Evolutionary conservation across 352 stramenopile species (phyloP).

Genomic region (Pseudoperonospora humuli): DNA sequence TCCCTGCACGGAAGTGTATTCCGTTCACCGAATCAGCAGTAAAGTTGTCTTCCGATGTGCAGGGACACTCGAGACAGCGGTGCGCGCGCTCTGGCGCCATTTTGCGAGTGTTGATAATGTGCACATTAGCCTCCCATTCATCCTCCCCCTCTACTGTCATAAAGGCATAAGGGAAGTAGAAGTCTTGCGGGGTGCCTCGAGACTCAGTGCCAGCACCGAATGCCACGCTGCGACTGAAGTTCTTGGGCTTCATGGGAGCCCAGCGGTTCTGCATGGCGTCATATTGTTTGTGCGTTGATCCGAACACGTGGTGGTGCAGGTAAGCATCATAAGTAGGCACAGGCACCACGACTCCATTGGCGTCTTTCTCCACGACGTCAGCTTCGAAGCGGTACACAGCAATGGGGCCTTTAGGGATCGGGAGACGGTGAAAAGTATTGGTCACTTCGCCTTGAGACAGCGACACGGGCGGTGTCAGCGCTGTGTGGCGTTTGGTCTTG

Average conservation of each 20-base stretch:
- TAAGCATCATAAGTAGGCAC: conserved; percentile 69
- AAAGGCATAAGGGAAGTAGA: conserved; percentile 74
- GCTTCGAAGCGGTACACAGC: conserved; percentile 76
- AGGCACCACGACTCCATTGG: conserved; percentile 36
- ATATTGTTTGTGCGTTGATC: conserved; percentile 62
- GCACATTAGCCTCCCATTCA: conserved; percentile 75
- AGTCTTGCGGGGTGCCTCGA: conserved; percentile 71
- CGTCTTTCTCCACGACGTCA: conserved; percentile 60
- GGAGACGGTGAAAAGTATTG: conserved; percentile 64
- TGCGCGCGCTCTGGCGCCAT: conserved; percentile 38
- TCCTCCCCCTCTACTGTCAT: conserved; percentile 69
- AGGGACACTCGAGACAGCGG: conserved; percentile 69
- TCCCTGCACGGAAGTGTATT: conserved; percentile 23
- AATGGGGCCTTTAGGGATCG: conserved; percentile 71
- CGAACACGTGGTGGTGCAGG: conserved; percentile 77
- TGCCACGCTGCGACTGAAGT: conserved; percentile 62
- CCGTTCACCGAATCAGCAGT: conserved; percentile 48
- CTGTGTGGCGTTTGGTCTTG: conserved; percentile 52
- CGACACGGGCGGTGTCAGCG: conserved; percentile 49
- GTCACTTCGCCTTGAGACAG: conserved; percentile 66
- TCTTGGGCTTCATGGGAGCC: conserved; percentile 68
- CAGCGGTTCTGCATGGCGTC: conserved; percentile 35
- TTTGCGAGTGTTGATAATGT: conserved; percentile 77
- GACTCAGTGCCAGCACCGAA: conserved; percentile 76
- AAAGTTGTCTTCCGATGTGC: conserved; percentile 56